These are phyloP conservation scores for Sphenostylis stenocarpa DNA, from an alignment of 306 rosid genomes.

Conservation along the genomic window DNA sequence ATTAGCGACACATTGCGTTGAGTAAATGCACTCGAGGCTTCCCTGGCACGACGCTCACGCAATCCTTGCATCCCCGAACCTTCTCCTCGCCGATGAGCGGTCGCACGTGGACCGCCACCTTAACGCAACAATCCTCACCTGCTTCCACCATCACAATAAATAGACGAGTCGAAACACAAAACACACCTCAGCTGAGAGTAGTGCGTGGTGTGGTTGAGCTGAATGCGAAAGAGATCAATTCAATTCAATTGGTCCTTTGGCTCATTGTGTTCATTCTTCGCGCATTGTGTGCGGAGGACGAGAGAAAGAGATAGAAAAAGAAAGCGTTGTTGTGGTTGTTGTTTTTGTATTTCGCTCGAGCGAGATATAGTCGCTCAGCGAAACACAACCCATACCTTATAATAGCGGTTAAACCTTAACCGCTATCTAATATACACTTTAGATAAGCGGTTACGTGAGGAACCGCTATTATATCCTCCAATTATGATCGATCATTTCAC, in stretches of 20 bases:
- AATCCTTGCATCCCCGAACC: conserved; percentile 95
- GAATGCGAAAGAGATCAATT: not conserved
- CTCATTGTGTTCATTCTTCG: conserved; percentile 1
- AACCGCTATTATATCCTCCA: too few relatives aligned
- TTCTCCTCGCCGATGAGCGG: conserved; percentile 93
- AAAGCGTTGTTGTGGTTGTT: not conserved
- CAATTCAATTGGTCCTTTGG: not conserved
- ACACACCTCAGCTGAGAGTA: not conserved
- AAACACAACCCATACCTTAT: too few relatives aligned
- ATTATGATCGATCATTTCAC: too few relatives aligned
- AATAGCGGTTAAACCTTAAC: too few relatives aligned
- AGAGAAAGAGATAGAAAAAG: not conserved
- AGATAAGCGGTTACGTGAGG: too few relatives aligned
- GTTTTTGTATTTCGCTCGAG: too few relatives aligned
- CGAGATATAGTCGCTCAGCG: too few relatives aligned
- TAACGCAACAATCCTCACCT: conserved; percentile 88
- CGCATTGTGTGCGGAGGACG: not conserved
- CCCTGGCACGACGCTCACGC: conserved; percentile 81
- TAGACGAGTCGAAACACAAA: not conserved
- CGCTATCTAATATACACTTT: too few relatives aligned
- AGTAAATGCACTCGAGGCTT: conserved; percentile 86
- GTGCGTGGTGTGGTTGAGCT: not conserved
- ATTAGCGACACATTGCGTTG: conserved; percentile 20
- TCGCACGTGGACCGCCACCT: conserved; percentile 93
- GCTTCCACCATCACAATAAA: conserved; percentile 59